Evolutionary conservation across 495 filamentous ascomycete genomes (phyloP).

Genomic region (Neurospora pannonica): DNA sequence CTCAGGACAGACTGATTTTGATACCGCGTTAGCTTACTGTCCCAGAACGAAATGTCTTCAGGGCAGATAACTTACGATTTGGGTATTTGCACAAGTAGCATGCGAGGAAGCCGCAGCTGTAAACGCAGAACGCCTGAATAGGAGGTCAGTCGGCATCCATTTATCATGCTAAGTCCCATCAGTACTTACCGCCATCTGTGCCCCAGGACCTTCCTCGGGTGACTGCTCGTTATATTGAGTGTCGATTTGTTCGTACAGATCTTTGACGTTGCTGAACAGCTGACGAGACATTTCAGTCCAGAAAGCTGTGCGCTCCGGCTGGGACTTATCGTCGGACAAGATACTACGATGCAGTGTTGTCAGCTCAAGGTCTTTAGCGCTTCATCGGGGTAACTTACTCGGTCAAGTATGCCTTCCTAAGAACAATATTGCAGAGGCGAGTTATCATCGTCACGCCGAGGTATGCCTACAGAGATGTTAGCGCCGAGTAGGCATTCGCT

Average conservation of each 20-base stretch:
- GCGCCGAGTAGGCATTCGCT: background rate
- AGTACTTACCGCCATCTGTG: slow-evolving; percentile 39
- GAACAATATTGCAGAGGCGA: slow-evolving; percentile 41
- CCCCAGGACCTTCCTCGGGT: slow-evolving; percentile 34
- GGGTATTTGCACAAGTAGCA: slow-evolving; percentile 39
- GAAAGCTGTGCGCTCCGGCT: slow-evolving; percentile 24
- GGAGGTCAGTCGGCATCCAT: slow-evolving; percentile 1
- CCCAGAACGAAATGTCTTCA: background rate
- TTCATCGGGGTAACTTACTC: slow-evolving; percentile 23
- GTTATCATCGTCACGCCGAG: slow-evolving; percentile 39
- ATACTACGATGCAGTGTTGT: slow-evolving; percentile 22
- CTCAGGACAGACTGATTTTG: slow-evolving; percentile 26
- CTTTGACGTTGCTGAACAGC: slow-evolving; percentile 37
- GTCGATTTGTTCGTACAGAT: slow-evolving; percentile 38
- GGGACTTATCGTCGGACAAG: slow-evolving; percentile 27
- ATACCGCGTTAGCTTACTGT: background rate
- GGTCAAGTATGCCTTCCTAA: slow-evolving; percentile 37
- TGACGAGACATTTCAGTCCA: slow-evolving; percentile 36
- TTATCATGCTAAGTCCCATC: background rate
- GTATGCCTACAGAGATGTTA: slow-evolving; percentile 27
- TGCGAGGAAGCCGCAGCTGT: slow-evolving; percentile 40
- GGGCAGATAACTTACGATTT: slow-evolving; percentile 19
- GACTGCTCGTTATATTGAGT: slow-evolving; percentile 32
- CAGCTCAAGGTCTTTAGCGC: background rate
- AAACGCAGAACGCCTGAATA: slow-evolving; percentile 37